phyloP scores from a whole-genome alignment of 495 filamentous ascomycete species.

The Penicillium pancosmium region DNA sequence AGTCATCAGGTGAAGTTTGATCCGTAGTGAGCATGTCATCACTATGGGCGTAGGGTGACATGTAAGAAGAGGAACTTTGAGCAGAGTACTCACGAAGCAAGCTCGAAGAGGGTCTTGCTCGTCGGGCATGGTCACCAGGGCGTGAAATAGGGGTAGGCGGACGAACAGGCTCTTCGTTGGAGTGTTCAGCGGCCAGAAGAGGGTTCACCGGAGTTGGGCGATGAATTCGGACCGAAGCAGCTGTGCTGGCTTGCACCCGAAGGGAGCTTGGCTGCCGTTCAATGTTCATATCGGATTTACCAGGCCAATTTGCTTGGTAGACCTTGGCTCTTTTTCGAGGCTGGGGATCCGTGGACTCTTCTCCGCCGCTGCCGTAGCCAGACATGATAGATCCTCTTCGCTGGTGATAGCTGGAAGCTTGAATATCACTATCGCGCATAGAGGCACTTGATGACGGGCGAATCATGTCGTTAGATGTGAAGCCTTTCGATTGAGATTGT shows the following conservation, averaged over 20 bases:
- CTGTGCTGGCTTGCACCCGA: slow-evolving; percentile 84
- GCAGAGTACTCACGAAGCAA: slow-evolving; percentile 49
- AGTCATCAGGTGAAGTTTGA: slow-evolving; percentile 47
- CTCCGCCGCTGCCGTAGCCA: slow-evolving; percentile 65
- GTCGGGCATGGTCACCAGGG: slow-evolving; percentile 34
- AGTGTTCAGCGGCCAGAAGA: slow-evolving; percentile 48
- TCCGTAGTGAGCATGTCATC: slow-evolving; percentile 40
- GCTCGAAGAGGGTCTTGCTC: slow-evolving; percentile 37
- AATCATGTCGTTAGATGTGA: slow-evolving; percentile 36
- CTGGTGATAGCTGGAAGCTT: slow-evolving; percentile 28
- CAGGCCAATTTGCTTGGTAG: slow-evolving; percentile 67
- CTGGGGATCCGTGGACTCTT: slow-evolving; percentile 64
- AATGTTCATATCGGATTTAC: slow-evolving; percentile 65
- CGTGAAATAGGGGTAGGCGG: slow-evolving; percentile 80
- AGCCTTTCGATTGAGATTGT: slow-evolving; percentile 26
- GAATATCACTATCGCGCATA: slow-evolving; percentile 42
- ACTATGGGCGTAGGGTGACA: slow-evolving; percentile 51
- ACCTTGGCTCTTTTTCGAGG: slow-evolving; percentile 73
- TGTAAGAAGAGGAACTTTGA: slow-evolving; percentile 38
- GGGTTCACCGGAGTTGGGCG: slow-evolving; percentile 69
- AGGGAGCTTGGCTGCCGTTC: slow-evolving; percentile 74
- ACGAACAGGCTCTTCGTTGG: slow-evolving; percentile 75
- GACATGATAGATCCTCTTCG: slow-evolving; percentile 50
- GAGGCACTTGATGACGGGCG: slow-evolving; percentile 54
- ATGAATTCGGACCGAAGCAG: slow-evolving; percentile 84